Evolutionary conservation across 306 rosid genomes (phyloP), one percentile per base, ranked within the genome.

Genomic region (Casuarina equisetifolia): DNA sequence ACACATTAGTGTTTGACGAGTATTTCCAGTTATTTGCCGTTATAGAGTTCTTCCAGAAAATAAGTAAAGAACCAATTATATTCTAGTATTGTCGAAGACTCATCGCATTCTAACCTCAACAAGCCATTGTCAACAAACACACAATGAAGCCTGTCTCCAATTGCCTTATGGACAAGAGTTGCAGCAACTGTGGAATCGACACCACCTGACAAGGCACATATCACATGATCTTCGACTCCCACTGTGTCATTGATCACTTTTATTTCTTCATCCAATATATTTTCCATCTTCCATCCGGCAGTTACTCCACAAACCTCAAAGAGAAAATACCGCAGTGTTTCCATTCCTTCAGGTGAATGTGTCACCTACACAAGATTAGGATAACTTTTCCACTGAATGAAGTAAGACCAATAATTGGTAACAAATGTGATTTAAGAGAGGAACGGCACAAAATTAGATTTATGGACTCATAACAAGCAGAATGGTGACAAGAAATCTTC

Each of bases 111-210:
- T 79, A 80, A 89, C 98, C 97, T 95, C 74, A 95, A 92, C 63
- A 95, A 76, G 75, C 97, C 98, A 78, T 95, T 95, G 85, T 95
- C 98, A 2, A 95, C 98, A 79, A 95, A 95, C 44, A 95, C 79
- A 84, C 99, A 95, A 76, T 95, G 97, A 82, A 92, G 98, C 84
- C 98, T 85, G 67, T 88, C 90, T 6, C 97, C 98, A 59, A 95
- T 95, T 20, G 98, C 98, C 79, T 88, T 92, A 67, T 95, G 97
- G 62, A 95, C 97, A n/a, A 95, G 84, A 35, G 91, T 89, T 16
- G 98, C 97, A 39, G 98, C 98, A 84, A 95, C 97, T 0, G 98
- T 88, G 76, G 98, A 95, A 86, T 95, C 98, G 48, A 95, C 98
- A 76, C 98, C 98, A 45, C 98, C 98, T 25, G 98, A 92, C 71